A percentile compares a stretch with the other conserved stretches of the same genome.
Evolutionary conservation across 2,329 filamentous ascomycete genomes (phyloP).

Genomic region (Exophiala aquamarina): DNA sequence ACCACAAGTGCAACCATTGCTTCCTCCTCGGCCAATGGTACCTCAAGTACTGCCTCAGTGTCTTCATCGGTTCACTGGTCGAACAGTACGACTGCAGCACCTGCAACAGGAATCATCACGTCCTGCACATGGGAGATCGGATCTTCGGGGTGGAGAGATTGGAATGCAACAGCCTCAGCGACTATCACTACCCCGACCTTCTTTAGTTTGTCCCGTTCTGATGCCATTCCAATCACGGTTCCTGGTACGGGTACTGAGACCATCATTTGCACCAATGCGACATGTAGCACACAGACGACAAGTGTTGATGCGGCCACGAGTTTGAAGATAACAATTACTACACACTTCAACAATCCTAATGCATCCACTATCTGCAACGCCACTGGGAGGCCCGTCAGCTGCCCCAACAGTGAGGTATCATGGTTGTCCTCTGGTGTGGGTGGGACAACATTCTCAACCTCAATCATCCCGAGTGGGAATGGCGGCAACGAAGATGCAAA

Average conservation of each 20-base stretch:
- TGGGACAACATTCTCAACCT: neutral
- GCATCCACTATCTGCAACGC: constrained; percentile 12
- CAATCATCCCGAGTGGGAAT: too few species aligned
- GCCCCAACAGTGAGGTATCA: neutral
- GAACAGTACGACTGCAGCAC: too few species aligned
- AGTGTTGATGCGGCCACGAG: neutral
- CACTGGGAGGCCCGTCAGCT: constrained; percentile 5
- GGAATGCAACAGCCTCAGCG: neutral
- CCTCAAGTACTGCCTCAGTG: too few species aligned
- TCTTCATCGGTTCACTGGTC: too few species aligned
- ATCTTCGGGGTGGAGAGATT: too few species aligned
- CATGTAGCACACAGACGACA: neutral
- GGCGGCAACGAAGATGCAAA: too few species aligned
- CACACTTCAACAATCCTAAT: constrained; percentile 2
- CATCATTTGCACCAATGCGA: neutral
- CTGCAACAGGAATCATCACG: too few species aligned
- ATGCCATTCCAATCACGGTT: neutral
- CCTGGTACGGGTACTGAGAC: neutral
- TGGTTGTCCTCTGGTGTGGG: neutral
- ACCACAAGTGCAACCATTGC: too few species aligned
- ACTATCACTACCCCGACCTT: neutral
- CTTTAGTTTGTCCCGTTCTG: neutral
- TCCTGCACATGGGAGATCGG: too few species aligned
- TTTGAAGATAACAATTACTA: neutral
- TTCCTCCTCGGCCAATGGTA: too few species aligned